A percentile compares a stretch with the other conserved stretches of the same genome.
Evolutionary conservation across 169 alveolate genomes (phyloP).

Genomic region (Cryptosporidium xiaoi): DNA sequence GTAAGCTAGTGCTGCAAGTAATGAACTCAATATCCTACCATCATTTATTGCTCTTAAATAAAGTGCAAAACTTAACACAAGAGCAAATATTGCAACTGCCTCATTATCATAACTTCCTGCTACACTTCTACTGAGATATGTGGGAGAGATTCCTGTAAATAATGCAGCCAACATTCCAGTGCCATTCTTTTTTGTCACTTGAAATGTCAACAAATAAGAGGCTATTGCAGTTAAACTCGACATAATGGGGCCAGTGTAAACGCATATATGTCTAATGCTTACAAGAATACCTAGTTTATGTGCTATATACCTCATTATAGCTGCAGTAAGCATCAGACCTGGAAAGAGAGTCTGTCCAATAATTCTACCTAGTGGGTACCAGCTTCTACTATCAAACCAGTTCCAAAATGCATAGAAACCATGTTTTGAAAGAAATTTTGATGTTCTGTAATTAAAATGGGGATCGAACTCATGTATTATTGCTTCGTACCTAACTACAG

Average conservation of each 20-base stretch:
- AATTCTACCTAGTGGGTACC: constrained; percentile 99
- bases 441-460: constrained; percentile 96
- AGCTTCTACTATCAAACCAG: constrained; percentile 94
- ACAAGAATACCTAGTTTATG: constrained; percentile 85
- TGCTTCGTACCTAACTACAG: constrained; percentile 95
- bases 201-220: constrained; percentile 89
- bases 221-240: constrained; percentile 94
- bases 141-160: constrained; percentile 95
- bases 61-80: constrained; percentile 92
- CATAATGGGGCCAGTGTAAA: constrained; percentile 95
- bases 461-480: constrained; percentile 99
- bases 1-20: constrained; percentile 83
- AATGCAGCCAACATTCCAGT: constrained; percentile 96
- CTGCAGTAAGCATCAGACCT: constrained; percentile 96
- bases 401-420: constrained; percentile 96
- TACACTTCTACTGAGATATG: constrained; percentile 93
- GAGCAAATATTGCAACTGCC: constrained; percentile 96
- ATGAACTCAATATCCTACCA: constrained; percentile 88
- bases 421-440: constrained; percentile 91
- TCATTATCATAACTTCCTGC: constrained; percentile 99
- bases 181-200: constrained; percentile 89
- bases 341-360: constrained; percentile 98
- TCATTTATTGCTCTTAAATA: constrained; percentile 93
- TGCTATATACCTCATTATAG: constrained; percentile 81
- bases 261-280: constrained; percentile 94